Evolutionary conservation across 2,329 filamentous ascomycete genomes (phyloP).

Genomic region (Tolypocladium amazonense): DNA sequence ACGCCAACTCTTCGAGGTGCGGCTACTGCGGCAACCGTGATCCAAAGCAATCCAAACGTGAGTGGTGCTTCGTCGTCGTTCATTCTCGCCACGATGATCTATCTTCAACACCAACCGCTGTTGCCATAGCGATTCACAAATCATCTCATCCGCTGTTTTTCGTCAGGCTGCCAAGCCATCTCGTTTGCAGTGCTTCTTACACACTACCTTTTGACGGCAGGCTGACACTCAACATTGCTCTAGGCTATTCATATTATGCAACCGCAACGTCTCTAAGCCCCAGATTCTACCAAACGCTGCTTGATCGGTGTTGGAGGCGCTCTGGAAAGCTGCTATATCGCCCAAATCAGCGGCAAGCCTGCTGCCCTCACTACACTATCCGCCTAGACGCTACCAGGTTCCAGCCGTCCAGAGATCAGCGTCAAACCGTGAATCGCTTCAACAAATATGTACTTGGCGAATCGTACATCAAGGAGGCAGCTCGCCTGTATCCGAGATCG

Average conservation of each 20-base stretch:
- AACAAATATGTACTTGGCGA: constrained; percentile 62
- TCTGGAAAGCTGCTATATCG: constrained; percentile 65
- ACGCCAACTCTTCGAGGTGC: constrained; percentile 40
- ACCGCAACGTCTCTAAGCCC: constrained; percentile 49
- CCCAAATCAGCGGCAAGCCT: constrained; percentile 67
- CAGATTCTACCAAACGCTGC: constrained; percentile 57
- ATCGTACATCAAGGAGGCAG: constrained; percentile 52
- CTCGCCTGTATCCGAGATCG: constrained; percentile 53
- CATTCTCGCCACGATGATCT: neutral
- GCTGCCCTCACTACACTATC: constrained; percentile 86
- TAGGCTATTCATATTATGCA: constrained; percentile 66
- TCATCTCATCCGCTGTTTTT: neutral
- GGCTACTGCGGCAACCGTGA: constrained; percentile 40
- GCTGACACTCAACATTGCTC: constrained; percentile 10
- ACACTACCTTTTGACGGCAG: constrained; percentile 7
- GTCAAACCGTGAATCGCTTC: constrained; percentile 68
- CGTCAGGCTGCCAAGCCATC: neutral
- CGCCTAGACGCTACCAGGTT: constrained; percentile 57
- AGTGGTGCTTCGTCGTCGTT: constrained; percentile 7
- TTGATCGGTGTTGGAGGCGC: constrained; percentile 70
- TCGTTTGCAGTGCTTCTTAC: neutral
- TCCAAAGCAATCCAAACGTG: constrained; percentile 40
- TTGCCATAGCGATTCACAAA: neutral
- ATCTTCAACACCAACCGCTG: neutral
- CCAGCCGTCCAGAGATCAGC: constrained; percentile 59